Evolutionary conservation across 352 stramenopile species (phyloP), one percentile per base, ranked within the genome.

Genomic region (Stramenopiles sp.): DNA sequence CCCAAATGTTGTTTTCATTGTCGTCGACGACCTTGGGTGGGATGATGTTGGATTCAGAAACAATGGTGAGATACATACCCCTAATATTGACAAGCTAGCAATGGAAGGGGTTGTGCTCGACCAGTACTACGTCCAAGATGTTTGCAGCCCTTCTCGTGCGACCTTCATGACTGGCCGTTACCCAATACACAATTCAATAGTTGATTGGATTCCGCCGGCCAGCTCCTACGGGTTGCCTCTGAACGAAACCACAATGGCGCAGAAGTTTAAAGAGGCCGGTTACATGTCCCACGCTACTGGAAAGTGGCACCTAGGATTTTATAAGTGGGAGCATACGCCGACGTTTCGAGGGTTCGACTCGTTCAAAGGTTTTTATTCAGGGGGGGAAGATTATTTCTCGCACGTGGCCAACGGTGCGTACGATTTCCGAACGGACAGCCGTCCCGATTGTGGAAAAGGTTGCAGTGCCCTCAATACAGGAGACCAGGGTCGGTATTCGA

Each of bases 291-390:
- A 63, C 6, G 79, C 80, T 43, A 43, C 83, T 30, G 81, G 81
- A 25, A 84, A 84, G 43, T 84, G 81, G 81, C 81, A 84, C 76
- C 71, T 84, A 3, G 81, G 81, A 12, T 78, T 82, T 32, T 69
- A 79, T 35, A 68, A 74, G 1, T 81, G 74, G 49, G 73, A 77
- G 3, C 81, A 82, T 33, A 49, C 81, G 1, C 79, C 79, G n/a
- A 73, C 73, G 18, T 78, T 76, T 73, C 74, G 75, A 63, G 79
- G 80, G 30, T 83, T 83, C 75, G 78, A 83, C 43, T 77, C 68
- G 73, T 83, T 83, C 74, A 79, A 77, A 76, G 80, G 80, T 32
- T 81, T 78, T 68, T 83, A 83, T 49, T 35, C 35, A 12, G 80
- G 80, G 4, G 79, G 37, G 0, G 34, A 79, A 48, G 79, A 80